Evolutionary conservation across 1,284 basidiomycete genomes (phyloP).

Genomic region (Gomphus bonarii): DNA sequence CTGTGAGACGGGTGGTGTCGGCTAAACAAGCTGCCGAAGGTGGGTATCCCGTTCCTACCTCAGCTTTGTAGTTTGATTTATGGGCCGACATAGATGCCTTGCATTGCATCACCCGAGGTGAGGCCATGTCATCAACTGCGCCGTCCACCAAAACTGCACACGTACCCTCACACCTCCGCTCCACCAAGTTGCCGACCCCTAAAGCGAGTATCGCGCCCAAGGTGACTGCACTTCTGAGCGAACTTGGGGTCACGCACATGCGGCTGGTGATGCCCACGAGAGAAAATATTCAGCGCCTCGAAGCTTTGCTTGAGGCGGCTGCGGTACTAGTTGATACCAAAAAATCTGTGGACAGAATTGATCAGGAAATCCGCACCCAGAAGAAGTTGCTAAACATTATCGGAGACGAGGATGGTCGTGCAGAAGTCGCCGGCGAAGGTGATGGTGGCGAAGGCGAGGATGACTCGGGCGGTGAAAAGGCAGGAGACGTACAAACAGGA

Average conservation of each 20-base stretch:
- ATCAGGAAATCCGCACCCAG: slow-evolving; percentile 70
- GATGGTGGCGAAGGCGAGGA: background rate
- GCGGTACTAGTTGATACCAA: slow-evolving; percentile 76
- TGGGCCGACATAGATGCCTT: slow-evolving; percentile 40
- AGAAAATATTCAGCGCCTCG: slow-evolving; percentile 64
- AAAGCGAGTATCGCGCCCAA: slow-evolving; percentile 65
- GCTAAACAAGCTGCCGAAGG: slow-evolving; percentile 50
- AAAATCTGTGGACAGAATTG: slow-evolving; percentile 75
- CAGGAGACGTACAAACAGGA: background rate
- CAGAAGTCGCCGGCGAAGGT: slow-evolving; percentile 5
- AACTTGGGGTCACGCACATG: slow-evolving; percentile 64
- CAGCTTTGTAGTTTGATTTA: background rate
- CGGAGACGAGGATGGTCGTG: slow-evolving; percentile 25
- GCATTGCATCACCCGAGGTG: slow-evolving; percentile 68
- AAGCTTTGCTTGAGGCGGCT: slow-evolving; percentile 63
- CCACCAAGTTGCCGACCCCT: slow-evolving; percentile 69
- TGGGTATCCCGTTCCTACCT: slow-evolving; percentile 21
- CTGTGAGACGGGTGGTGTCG: slow-evolving; percentile 31
- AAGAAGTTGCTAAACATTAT: slow-evolving; percentile 56
- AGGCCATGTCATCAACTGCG: slow-evolving; percentile 38
- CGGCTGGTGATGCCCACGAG: slow-evolving; percentile 88
- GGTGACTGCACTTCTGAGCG: slow-evolving; percentile 63
- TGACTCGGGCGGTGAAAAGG: slow-evolving; percentile 4
- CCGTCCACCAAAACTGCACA: slow-evolving; percentile 65
- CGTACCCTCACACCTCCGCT: slow-evolving; percentile 69